A percentile compares a stretch with the other conserved stretches of the same genome.
These are phyloP conservation scores for Porphyrellus cyaneotinctus DNA, from an alignment of 768 basidiomycete species.

Conservation along the genomic window DNA sequence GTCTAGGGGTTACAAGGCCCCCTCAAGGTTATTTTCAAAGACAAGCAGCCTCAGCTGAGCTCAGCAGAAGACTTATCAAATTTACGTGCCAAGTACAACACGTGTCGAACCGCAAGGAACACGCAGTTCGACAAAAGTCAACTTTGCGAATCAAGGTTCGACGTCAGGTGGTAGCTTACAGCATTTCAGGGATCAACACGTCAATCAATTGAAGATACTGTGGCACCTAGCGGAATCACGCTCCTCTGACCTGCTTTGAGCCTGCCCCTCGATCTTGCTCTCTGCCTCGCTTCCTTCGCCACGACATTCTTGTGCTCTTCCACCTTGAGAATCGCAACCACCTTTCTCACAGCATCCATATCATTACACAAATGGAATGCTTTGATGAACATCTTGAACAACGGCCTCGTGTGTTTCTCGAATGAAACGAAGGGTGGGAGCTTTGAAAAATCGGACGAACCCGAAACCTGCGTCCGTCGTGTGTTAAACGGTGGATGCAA, in stretches of 20 bases:
- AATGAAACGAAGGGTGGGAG: slow-evolving; percentile 48
- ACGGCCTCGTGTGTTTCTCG: slow-evolving; percentile 55
- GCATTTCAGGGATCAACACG: slow-evolving; percentile 1
- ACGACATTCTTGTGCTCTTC: slow-evolving; percentile 22
- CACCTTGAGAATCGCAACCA: slow-evolving; percentile 53
- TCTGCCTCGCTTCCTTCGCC: slow-evolving; percentile 14
- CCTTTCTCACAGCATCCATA: slow-evolving; percentile 44
- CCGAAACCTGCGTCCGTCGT: slow-evolving; percentile 10
- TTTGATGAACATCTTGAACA: slow-evolving; percentile 72
- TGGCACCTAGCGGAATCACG: background rate
- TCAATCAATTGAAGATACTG: no score
- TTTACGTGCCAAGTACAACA: background rate
- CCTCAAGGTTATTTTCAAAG: no score
- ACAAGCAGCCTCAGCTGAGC: no score
- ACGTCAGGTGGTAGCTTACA: background rate
- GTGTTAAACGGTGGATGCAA: slow-evolving; percentile 46
- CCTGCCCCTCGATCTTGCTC: slow-evolving; percentile 21
- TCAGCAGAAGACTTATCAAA: background rate
- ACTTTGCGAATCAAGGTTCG: background rate
- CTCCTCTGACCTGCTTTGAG: slow-evolving; percentile 8
- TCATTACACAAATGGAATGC: slow-evolving; percentile 58
- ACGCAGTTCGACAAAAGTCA: background rate
- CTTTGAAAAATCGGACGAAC: slow-evolving; percentile 32
- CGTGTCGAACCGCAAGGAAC: background rate
- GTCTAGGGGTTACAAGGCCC: no score